Percentiles rank a stretch among this genome's conserved stretches.
phyloP scores from a whole-genome alignment of 2,329 filamentous ascomycete species.

The Penicillium rolfsii region DNA sequence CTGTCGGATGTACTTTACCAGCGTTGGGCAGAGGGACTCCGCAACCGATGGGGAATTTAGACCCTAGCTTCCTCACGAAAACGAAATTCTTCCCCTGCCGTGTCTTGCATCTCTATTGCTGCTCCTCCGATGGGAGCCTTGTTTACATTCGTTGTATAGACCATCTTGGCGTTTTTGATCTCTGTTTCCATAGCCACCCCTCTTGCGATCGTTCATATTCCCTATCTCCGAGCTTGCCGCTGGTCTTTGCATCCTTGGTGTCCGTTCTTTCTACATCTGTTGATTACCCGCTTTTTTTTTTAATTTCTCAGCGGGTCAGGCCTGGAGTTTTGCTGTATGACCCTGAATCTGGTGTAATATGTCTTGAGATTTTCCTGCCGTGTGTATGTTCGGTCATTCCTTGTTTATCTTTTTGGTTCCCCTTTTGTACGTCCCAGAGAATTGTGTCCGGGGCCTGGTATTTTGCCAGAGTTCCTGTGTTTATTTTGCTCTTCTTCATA shows the following conservation, averaged over 20 bases:
- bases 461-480: neutral
- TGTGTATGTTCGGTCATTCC: constrained; percentile 9
- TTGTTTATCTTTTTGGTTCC: constrained; percentile 12
- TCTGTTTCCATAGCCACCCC: constrained; percentile 27
- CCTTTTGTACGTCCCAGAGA: neutral
- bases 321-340: constrained; percentile 23
- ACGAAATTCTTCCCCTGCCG: neutral
- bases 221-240: constrained; percentile 17
- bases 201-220: constrained; percentile 4
- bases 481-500: constrained; percentile 23
- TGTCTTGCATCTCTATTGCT: constrained; percentile 4
- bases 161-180: constrained; percentile 30
- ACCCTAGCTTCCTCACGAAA: neutral
- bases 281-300: constrained; percentile 6
- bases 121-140: constrained; percentile 11
- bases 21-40: constrained; percentile 84
- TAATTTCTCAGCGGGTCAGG: constrained; percentile 20
- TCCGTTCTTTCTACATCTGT: constrained; percentile 24
- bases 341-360: constrained; percentile 30
- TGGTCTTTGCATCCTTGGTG: constrained; percentile 29
- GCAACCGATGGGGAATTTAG: constrained; percentile 63
- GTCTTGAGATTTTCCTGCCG: constrained; percentile 12
- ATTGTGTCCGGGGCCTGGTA: neutral
- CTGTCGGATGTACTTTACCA: constrained; percentile 88
- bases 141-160: constrained; percentile 37